These are phyloP conservation scores for Eutrema salsugineum DNA, from an alignment of 441 rosid species.

Conservation along the genomic window DNA sequence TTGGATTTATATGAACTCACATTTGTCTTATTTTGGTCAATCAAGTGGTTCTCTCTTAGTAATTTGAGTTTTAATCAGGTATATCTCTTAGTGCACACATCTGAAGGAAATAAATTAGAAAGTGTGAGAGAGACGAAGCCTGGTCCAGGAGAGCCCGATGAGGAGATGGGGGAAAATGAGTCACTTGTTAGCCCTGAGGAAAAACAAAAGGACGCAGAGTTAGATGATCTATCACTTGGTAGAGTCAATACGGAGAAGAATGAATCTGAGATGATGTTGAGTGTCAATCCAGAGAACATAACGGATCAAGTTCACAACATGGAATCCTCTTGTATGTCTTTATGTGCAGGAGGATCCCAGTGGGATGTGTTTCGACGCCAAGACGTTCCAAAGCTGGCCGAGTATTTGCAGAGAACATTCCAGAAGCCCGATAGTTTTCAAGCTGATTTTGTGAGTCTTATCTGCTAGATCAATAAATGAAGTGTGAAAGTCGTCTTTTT, in stretches of 20 bases:
- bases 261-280: conserved; percentile 30
- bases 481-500: background rate
- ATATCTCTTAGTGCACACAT: conserved; percentile 75
- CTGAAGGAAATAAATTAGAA: conserved; percentile 45
- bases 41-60: background rate
- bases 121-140: conserved; percentile 24
- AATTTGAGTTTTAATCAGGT: conserved; percentile 46
- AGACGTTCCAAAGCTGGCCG: conserved; percentile 69
- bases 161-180: conserved; percentile 35
- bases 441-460: conserved; percentile 50
- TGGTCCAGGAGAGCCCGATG: conserved; percentile 25
- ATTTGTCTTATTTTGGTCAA: background rate
- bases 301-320: background rate
- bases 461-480: background rate
- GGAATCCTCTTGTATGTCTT: conserved; percentile 28
- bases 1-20: background rate
- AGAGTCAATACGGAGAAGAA: conserved; percentile 34
- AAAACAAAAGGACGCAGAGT: conserved; percentile 32
- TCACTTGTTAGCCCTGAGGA: conserved; percentile 32
- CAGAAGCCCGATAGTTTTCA: conserved; percentile 33
- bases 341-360: conserved; percentile 48
- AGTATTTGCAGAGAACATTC: conserved; percentile 55
- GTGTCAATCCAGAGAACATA: conserved; percentile 32
- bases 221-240: conserved; percentile 38
- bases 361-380: conserved; percentile 89